Evolutionary conservation across 176 grass and related monocot species (phyloP), one percentile per base, ranked within the genome.

Genomic region (Carex parvula): DNA sequence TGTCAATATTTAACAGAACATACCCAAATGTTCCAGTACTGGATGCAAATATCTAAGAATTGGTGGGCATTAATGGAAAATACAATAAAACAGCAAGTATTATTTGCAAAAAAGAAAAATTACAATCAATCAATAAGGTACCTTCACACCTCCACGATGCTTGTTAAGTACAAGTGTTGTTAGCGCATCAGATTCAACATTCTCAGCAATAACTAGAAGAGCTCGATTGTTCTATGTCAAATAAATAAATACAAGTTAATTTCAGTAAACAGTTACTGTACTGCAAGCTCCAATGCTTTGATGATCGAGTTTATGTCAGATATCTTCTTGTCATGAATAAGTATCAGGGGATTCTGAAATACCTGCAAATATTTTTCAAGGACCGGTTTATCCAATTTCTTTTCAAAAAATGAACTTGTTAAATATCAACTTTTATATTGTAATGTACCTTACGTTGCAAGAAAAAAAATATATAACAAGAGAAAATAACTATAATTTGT

Each of bases 321-420:
- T 67, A 98, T 98, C 84, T 98, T 98, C 84, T 98, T 95, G 84
- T 95, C 95, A 81, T 95, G 91, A 80, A 98, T 98, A 89, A 98
- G 92, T 84, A 98, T 94, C 54, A 94, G 70, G 77, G 95, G 91
- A 83, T 95, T 90, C 70, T 89, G 78, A 76, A 98, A 70, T 82
- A 94, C 89, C 95, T 98, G 88, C 52, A 89, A 56, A 89, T 21
- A 50, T 82, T 84, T 59, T 79, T 21, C 84, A 63, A 11, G 42
- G 41, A 71, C 69, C n/a, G 11, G 4, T 24, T 22, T 14, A 73
- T 76, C 44, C 46, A 55, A 30, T 55, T 55, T 76, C 70, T 52
- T 76, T 76, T 55, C 29, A 68, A 68, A 67, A 39, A 68, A 37
- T 17, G 16, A 68, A 32, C 26, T 39, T 42, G 6, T 2, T 2